phyloP scores from a whole-genome alignment of 495 filamentous ascomycete genomes.

The Xanthoparmelia taractica region DNA sequence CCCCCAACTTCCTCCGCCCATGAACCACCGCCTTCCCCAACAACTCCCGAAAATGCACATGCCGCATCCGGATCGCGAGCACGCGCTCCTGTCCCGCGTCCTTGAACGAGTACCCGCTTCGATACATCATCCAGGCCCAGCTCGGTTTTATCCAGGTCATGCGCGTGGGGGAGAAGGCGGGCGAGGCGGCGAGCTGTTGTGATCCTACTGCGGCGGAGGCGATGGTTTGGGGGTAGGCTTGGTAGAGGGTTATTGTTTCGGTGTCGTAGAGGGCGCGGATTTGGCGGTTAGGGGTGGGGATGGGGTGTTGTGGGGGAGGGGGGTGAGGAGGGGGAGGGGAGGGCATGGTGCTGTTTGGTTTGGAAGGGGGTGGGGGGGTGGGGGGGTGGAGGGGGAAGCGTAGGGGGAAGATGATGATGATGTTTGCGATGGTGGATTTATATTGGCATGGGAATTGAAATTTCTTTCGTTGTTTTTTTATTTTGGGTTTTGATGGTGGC shows the following conservation, averaged over 20 bases:
- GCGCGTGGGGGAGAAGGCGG: slow-evolving; percentile 42
- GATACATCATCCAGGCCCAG: slow-evolving; percentile 61
- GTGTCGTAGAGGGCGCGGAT: slow-evolving; percentile 45
- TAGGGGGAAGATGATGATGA: neutral
- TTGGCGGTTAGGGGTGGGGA: slow-evolving; percentile 46
- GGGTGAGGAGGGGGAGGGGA: neutral
- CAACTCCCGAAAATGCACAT: slow-evolving; percentile 37
- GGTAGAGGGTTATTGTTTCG: slow-evolving; percentile 50
- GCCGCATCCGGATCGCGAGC: slow-evolving; percentile 45
- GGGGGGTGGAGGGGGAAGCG: too few species aligned
- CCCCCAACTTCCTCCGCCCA: slow-evolving; percentile 26
- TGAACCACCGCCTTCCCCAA: slow-evolving; percentile 23
- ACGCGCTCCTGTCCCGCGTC: slow-evolving; percentile 42
- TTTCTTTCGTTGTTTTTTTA: too few species aligned
- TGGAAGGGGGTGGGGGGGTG: neutral
- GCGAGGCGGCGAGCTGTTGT: slow-evolving; percentile 46
- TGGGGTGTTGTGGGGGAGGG: too few species aligned
- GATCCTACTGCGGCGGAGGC: slow-evolving; percentile 44
- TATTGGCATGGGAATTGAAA: too few species aligned
- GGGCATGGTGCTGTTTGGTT: neutral
- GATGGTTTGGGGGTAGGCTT: slow-evolving; percentile 51
- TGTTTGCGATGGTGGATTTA: too few species aligned
- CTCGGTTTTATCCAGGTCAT: slow-evolving; percentile 66
- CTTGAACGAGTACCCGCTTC: slow-evolving; percentile 48
- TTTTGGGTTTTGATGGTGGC: too few species aligned